Percentiles rank a stretch among this genome's conserved stretches.
phyloP scores from a whole-genome alignment of 768 basidiomycete genomes.

The Russula foetens region DNA sequence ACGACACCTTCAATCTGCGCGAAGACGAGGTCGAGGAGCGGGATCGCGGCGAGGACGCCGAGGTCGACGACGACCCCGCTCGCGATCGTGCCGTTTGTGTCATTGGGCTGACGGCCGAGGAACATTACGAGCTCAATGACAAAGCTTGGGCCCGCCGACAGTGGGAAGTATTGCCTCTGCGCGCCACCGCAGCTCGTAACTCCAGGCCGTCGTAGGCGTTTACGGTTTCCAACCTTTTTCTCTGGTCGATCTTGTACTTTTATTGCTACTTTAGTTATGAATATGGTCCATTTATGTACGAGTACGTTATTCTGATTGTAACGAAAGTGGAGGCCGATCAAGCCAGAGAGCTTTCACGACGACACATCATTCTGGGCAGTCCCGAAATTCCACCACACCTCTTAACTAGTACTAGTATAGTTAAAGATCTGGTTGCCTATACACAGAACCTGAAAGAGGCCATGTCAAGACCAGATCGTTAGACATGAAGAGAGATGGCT shows the following conservation, averaged over 20 bases:
- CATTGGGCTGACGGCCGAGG: constrained; percentile 40
- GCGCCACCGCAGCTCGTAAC: constrained; percentile 23
- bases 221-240: neutral
- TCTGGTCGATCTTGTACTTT: neutral
- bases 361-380: no score
- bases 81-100: constrained; percentile 46
- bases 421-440: neutral
- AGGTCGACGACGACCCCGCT: constrained; percentile 67
- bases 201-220: neutral
- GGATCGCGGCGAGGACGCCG: constrained; percentile 70
- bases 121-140: constrained; percentile 25
- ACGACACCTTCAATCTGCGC: constrained; percentile 40
- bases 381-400: no score
- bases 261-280: neutral
- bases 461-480: neutral
- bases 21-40: constrained; percentile 77
- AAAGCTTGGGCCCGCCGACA: constrained; percentile 35
- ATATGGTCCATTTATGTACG: neutral
- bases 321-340: no score
- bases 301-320: neutral
- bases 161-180: constrained; percentile 43
- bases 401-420: no score
- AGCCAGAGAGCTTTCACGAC: no score
- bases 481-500: constrained; percentile 18
- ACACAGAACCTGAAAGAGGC: neutral